phyloP scores from a whole-genome alignment of 169 alveolate genomes.

The Cystoisospora suis region DNA sequence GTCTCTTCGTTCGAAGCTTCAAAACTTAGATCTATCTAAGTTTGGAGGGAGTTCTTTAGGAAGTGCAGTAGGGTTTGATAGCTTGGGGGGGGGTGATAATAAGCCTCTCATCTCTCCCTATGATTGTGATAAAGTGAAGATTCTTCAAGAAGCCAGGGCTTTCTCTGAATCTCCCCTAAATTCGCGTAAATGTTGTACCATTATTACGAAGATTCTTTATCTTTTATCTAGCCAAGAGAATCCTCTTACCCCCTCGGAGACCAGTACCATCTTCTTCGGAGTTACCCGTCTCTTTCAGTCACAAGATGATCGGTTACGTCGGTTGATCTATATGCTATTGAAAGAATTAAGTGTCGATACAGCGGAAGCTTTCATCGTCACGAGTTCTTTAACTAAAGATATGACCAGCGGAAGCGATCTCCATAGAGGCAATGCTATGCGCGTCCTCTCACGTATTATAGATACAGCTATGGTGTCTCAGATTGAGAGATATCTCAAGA shows the following conservation, averaged over 20 bases:
- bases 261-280: slow-evolving; percentile 92
- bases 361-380: slow-evolving; percentile 92
- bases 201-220: slow-evolving; percentile 55
- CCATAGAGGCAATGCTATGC: slow-evolving; percentile 94
- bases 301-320: slow-evolving; percentile 85
- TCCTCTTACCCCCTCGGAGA: slow-evolving; percentile 87
- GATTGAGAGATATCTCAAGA: slow-evolving; percentile 93
- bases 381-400: slow-evolving; percentile 94
- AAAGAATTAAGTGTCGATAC: slow-evolving; percentile 91
- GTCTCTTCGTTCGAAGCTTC: slow-evolving; percentile 60
- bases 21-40: slow-evolving; percentile 47
- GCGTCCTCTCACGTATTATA: slow-evolving; percentile 93
- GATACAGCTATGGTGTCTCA: slow-evolving; percentile 92
- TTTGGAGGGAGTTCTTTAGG: too few species aligned
- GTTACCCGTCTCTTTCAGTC: slow-evolving; percentile 94
- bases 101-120: slow-evolving; percentile 21
- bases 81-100: neutral
- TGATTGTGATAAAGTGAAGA: slow-evolving; percentile 55
- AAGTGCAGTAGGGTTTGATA: too few species aligned
- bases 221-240: slow-evolving; percentile 70
- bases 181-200: slow-evolving; percentile 50
- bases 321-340: slow-evolving; percentile 91
- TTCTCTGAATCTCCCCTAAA: slow-evolving; percentile 62
- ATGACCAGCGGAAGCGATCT: slow-evolving; percentile 91
- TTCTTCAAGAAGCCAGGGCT: slow-evolving; percentile 67